phyloP scores from a whole-genome alignment of 2,329 filamentous ascomycete species.

The Colletotrichum chrysophilum region DNA sequence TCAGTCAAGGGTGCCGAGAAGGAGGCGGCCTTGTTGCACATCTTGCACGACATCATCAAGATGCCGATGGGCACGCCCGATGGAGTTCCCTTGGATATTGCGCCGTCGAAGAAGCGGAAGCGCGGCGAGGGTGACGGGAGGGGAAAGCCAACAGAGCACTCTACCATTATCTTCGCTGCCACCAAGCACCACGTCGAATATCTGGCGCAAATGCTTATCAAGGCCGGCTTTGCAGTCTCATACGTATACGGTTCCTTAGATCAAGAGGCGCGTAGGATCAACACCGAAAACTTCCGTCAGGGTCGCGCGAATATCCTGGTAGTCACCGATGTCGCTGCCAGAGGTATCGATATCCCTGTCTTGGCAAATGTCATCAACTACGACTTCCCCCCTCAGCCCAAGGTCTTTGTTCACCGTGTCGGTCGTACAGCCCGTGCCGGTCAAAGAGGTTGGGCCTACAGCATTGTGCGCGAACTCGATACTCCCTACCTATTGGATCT shows the following conservation, averaged over 20 bases:
- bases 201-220: constrained; percentile 77
- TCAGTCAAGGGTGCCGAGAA: constrained; percentile 91
- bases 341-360: constrained; percentile 97
- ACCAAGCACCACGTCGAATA: constrained; percentile 99
- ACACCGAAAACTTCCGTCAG: constrained; percentile 87
- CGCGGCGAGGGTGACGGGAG: constrained; percentile 58
- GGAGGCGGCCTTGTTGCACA: constrained; percentile 87
- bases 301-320: constrained; percentile 90
- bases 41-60: constrained; percentile 90
- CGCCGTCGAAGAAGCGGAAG: constrained; percentile 74
- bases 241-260: constrained; percentile 96
- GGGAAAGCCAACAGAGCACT: constrained; percentile 83
- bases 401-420: constrained; percentile 95
- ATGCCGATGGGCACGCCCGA: constrained; percentile 75
- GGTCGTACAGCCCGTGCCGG: constrained; percentile 95
- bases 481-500: constrained; percentile 91
- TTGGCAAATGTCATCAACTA: constrained; percentile 98
- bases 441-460: constrained; percentile 93
- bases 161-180: constrained; percentile 92
- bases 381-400: constrained; percentile 95
- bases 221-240: constrained; percentile 86
- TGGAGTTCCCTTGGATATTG: constrained; percentile 50
- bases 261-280: constrained; percentile 88
- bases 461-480: constrained; percentile 85
- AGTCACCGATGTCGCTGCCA: constrained; percentile 93